A percentile compares a stretch with the other conserved stretches of the same genome.
phyloP scores from a whole-genome alignment of 345 rosid genomes.

The Carallia pectinifolia region DNA sequence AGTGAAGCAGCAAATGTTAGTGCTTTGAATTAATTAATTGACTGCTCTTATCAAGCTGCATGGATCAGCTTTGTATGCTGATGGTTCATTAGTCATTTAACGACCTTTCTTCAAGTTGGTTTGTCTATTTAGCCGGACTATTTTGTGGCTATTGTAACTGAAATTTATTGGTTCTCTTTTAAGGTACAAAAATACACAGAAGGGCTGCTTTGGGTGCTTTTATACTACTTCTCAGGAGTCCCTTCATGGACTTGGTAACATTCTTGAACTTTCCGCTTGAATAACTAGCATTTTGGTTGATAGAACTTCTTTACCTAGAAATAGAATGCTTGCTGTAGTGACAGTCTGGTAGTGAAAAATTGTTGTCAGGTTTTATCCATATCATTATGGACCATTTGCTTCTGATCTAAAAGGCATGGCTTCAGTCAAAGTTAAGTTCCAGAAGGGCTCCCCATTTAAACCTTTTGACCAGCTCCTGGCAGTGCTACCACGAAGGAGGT shows the following conservation, averaged over 20 bases:
- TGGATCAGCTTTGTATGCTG: no score
- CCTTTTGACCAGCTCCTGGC: conserved; percentile 29
- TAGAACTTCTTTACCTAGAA: no score
- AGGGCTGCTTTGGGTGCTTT: conserved; percentile 29
- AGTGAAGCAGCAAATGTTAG: no score
- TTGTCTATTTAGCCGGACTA: no score
- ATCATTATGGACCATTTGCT: conserved; percentile 24
- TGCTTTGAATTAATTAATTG: not conserved
- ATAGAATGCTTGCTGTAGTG: not conserved
- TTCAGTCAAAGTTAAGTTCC: conserved; percentile 16
- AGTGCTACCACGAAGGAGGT: conserved; percentile 29
- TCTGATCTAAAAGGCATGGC: conserved; percentile 29
- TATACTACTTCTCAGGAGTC: conserved; percentile 26
- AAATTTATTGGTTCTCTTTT: not conserved
- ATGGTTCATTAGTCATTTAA: no score
- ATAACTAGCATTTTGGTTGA: no score
- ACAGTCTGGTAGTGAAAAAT: not conserved
- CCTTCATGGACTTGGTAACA: conserved; percentile 33
- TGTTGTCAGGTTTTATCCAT: conserved; percentile 27
- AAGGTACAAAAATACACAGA: conserved; percentile 26
- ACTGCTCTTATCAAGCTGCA: not conserved
- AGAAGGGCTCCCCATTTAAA: conserved; percentile 21
- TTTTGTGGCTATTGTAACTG: no score
- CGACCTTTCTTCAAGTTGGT: no score
- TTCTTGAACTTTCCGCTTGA: no score